Conservation (phyloP, 805 yeast species). For the Suhomyces pyralidae region DNA sequence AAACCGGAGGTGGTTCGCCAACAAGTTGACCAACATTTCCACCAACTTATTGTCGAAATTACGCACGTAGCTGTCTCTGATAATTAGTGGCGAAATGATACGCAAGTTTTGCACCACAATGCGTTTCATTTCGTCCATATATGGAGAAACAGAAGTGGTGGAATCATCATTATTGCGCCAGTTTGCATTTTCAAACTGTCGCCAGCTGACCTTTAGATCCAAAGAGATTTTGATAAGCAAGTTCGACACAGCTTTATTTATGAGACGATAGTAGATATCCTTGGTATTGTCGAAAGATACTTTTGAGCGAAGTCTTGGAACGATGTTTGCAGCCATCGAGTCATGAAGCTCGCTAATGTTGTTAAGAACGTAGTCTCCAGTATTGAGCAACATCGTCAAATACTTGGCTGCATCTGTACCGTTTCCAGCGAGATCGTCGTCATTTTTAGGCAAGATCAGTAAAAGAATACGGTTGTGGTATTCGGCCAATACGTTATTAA, state of each 20-base stretch:
- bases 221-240: conserved; percentile 56
- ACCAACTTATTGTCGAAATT: conserved; percentile 73
- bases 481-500: conserved; percentile 61
- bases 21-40: conserved; percentile 57
- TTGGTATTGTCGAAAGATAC: conserved; percentile 57
- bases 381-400: conserved; percentile 71
- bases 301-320: conserved; percentile 26
- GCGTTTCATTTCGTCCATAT: conserved; percentile 55
- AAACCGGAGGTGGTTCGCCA: conserved; percentile 54
- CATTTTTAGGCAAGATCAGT: conserved; percentile 44
- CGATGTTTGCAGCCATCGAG: conserved; percentile 42
- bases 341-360: conserved; percentile 78
- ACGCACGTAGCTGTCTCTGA: conserved; percentile 68
- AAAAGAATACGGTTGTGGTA: conserved; percentile 29
- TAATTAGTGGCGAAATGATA: conserved; percentile 53
- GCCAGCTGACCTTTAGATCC: conserved; percentile 71
- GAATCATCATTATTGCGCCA: conserved; percentile 48
- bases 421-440: conserved; percentile 41
- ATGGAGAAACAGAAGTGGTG: conserved; percentile 66
- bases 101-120: conserved; percentile 45
- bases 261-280: conserved; percentile 53
- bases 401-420: conserved; percentile 63
- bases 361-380: conserved; percentile 83
- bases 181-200: conserved; percentile 72
- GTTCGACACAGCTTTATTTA: conserved; percentile 54